Conservation (phyloP, 1,284 basidiomycete genomes). For the Ceratobasidium sp. region DNA sequence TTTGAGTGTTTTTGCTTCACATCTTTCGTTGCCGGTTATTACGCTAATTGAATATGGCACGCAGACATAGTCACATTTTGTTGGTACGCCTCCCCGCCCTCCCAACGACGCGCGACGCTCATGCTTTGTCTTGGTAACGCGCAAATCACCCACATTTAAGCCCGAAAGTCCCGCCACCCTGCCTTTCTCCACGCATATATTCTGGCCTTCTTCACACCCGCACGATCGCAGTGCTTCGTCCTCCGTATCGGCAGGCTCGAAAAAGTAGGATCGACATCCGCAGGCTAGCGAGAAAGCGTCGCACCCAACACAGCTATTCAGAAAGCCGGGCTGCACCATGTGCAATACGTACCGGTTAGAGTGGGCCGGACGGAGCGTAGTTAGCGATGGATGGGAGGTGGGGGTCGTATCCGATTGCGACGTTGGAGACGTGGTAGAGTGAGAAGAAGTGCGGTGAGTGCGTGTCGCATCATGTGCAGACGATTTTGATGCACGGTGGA, state of each 20-base stretch:
- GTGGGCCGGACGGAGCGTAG: conserved; percentile 7
- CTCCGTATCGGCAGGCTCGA: conserved; percentile 24
- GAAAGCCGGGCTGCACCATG: conserved; percentile 19
- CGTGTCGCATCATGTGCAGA: conserved; percentile 18
- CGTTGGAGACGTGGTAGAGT: conserved; percentile 3
- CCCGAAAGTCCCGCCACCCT: conserved; percentile 21
- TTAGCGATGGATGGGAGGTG: conserved; percentile 16
- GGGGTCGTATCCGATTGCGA: conserved; percentile 20
- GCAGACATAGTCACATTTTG: conserved; percentile 39
- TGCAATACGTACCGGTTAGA: conserved; percentile 18
- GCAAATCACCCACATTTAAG: conserved; percentile 33
- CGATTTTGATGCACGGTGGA: neutral
- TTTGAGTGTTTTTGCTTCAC: no score
- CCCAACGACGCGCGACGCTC: neutral
- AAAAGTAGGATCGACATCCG: neutral
- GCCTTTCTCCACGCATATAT: conserved; percentile 37
- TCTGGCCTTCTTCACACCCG: conserved; percentile 10
- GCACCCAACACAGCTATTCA: conserved; percentile 12
- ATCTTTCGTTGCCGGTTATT: no score
- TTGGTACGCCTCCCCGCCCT: neutral
- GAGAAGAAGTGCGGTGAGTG: no score
- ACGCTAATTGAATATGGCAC: neutral
- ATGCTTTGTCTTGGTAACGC: neutral
- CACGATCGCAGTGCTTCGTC: conserved; percentile 3
- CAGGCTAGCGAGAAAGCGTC: neutral